Evolutionary conservation across 2,329 filamentous ascomycete genomes (phyloP).

Genomic region (Ramichloridium luteum): DNA sequence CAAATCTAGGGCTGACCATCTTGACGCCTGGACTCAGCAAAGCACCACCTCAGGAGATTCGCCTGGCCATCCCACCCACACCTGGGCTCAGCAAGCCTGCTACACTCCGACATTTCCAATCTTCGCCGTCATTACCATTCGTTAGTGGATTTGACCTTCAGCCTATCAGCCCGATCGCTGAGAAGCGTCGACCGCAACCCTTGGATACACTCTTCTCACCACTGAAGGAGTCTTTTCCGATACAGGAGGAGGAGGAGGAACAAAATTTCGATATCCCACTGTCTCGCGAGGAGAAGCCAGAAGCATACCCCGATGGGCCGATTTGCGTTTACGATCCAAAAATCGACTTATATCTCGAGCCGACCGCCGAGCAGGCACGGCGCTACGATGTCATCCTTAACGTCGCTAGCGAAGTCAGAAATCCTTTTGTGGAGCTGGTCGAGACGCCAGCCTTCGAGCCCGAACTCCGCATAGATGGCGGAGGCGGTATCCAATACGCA

Average conservation of each 20-base stretch:
- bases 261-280: conserved; percentile 44
- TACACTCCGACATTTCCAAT: conserved; percentile 47
- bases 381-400: conserved; percentile 76
- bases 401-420: conserved; percentile 68
- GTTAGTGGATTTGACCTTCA: conserved; percentile 31
- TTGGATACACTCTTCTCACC: conserved; percentile 23
- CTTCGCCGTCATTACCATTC: conserved; percentile 47
- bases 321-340: conserved; percentile 70
- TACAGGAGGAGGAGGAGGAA: conserved; percentile 35
- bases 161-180: conserved; percentile 4
- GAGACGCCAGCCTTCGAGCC: conserved; percentile 16
- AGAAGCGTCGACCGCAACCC: conserved; percentile 9
- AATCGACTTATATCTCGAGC: conserved; percentile 69
- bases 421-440: conserved; percentile 46
- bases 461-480: conserved; percentile 23
- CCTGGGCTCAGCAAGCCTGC: conserved; percentile 40
- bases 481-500: conserved; percentile 24
- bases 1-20: conserved; percentile 61
- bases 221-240: conserved; percentile 9
- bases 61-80: conserved; percentile 46
- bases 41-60: conserved; percentile 46
- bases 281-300: conserved; percentile 57
- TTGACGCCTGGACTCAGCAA: conserved; percentile 50
- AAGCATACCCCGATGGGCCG: conserved; percentile 70
- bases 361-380: conserved; percentile 62